Percentiles rank a stretch among this genome's conserved stretches.
These are phyloP conservation scores for Claviceps capensis DNA, from an alignment of 2,329 filamentous ascomycete species.

Conservation along the genomic window DNA sequence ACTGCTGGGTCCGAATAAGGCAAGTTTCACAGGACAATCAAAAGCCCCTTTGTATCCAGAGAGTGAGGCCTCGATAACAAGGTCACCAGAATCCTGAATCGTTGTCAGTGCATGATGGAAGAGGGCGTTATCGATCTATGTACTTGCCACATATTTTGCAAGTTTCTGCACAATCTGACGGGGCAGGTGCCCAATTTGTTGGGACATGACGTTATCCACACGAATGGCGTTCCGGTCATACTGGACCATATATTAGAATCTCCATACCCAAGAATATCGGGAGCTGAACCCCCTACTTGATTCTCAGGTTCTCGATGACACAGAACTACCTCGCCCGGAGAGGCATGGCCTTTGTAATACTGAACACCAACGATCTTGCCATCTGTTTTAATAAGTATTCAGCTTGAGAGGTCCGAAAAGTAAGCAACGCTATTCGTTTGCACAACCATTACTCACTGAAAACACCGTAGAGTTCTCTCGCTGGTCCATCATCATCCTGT, in stretches of 20 bases:
- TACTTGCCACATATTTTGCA: constrained; percentile 52
- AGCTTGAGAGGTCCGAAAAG: background rate
- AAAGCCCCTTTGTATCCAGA: constrained; percentile 51
- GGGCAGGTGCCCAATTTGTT: constrained; percentile 70
- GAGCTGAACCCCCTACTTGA: constrained; percentile 19
- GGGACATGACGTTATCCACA: constrained; percentile 60
- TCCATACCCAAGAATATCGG: background rate
- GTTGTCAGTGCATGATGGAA: background rate
- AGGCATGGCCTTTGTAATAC: constrained; percentile 51
- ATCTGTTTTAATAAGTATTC: constrained; percentile 15
- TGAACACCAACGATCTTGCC: constrained; percentile 37
- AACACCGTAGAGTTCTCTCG: constrained; percentile 33
- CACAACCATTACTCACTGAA: constrained; percentile 20
- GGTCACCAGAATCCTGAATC: constrained; percentile 36
- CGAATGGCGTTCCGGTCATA: constrained; percentile 67
- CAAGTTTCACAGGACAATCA: constrained; percentile 60
- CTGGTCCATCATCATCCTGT: constrained; percentile 27
- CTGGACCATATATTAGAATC: constrained; percentile 8
- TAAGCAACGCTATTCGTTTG: background rate
- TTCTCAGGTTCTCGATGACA: constrained; percentile 54
- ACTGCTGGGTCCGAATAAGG: constrained; percentile 54
- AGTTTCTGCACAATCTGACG: constrained; percentile 54
- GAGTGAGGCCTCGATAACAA: constrained; percentile 56
- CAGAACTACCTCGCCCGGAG: constrained; percentile 47
- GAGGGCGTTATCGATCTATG: background rate